These are phyloP conservation scores for Arctium lappa DNA, from an alignment of 129 eudicot species.

Conservation along the genomic window DNA sequence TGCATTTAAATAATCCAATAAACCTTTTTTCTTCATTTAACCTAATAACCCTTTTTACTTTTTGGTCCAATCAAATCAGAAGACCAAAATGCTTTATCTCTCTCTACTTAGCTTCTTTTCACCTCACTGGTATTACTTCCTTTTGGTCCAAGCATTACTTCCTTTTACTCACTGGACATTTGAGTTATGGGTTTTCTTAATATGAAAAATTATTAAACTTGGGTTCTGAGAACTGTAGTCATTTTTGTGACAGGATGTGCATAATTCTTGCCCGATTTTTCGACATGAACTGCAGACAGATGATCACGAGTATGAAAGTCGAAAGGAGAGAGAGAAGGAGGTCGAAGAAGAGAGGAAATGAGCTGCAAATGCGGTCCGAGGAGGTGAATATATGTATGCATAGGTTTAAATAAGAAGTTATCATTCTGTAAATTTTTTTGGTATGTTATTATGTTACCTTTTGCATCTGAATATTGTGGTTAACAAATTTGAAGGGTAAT, in stretches of 20 bases:
- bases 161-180: background rate
- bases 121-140: too few species aligned
- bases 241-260: conserved; percentile 64
- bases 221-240: background rate
- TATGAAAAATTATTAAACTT: background rate
- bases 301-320: conserved; percentile 86
- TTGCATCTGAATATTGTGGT: background rate
- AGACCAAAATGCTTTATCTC: too few species aligned
- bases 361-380: conserved; percentile 91
- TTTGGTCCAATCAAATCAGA: too few species aligned
- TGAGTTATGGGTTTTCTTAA: background rate
- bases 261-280: conserved; percentile 96
- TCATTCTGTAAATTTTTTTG: background rate
- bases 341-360: conserved; percentile 96
- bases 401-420: conserved; percentile 16
- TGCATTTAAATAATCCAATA: too few species aligned
- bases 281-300: conserved; percentile 91
- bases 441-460: background rate
- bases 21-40: too few species aligned
- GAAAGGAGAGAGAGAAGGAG: conserved; percentile 94
- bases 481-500: background rate
- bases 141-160: too few species aligned
- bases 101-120: too few species aligned
- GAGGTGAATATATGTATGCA: conserved; percentile 95
- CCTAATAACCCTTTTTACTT: too few species aligned